A percentile compares a stretch with the other conserved stretches of the same genome.
Conservation (phyloP, 2,329 filamentous ascomycete species). For the Paracoccidioides brasiliensis region DNA sequence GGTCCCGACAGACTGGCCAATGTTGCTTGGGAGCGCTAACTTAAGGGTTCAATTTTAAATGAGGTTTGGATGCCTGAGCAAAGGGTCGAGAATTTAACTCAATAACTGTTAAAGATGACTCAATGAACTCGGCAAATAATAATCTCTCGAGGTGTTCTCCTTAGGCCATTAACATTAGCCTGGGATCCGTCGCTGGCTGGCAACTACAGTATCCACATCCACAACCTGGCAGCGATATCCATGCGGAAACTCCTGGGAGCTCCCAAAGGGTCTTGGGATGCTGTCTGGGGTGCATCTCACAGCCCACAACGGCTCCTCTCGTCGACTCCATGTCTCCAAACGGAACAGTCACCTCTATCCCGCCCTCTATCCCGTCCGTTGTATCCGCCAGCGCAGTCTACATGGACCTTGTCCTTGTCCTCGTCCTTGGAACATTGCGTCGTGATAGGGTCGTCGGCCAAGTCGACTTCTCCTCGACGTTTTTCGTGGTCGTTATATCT, state of each 20-base stretch:
- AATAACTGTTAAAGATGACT: too few relatives aligned
- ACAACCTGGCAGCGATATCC: neutral
- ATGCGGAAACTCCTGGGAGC: neutral
- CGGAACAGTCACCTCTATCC: neutral
- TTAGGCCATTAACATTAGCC: neutral
- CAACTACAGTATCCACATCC: neutral
- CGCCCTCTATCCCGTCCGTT: neutral
- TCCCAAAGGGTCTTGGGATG: neutral
- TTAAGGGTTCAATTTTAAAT: conserved; percentile 18
- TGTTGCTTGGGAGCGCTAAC: conserved; percentile 15
- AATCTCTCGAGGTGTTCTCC: too few relatives aligned
- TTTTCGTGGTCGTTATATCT: conserved; percentile 61
- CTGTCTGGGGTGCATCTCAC: neutral
- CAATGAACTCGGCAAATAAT: too few relatives aligned
- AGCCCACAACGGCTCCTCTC: neutral
- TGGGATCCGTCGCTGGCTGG: neutral
- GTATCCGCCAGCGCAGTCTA: conserved; percentile 25
- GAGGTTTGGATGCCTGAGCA: conserved; percentile 10
- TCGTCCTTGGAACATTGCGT: conserved; percentile 56
- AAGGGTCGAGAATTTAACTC: too few relatives aligned
- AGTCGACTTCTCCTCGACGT: conserved; percentile 74
- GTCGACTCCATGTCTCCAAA: neutral
- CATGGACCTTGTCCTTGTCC: conserved; percentile 7
- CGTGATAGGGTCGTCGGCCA: conserved; percentile 65
- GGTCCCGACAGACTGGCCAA: conserved; percentile 9